Evolutionary conservation across 805 yeast species (phyloP), one percentile per base, ranked within the genome.

Genomic region (Yarrowia sp.): DNA sequence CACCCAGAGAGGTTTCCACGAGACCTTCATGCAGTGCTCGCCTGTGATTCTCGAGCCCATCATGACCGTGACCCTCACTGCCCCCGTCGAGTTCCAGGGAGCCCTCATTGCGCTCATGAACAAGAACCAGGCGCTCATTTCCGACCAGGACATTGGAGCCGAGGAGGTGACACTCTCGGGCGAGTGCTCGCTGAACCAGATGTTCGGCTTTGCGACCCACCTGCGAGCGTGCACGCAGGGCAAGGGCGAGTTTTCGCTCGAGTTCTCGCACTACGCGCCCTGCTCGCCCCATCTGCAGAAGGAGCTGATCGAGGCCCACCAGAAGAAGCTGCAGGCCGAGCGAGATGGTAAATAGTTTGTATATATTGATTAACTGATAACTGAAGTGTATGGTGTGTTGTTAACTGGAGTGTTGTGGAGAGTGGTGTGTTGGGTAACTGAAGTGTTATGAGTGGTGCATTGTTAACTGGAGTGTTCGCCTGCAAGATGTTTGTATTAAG

Each of bases 171-270:
- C 96, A 10, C 84, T 94, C 65, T 83, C 84, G 62, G 96, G 97
- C 31, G 98, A 94, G 74, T 93, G 98, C 78, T 88, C 98, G n/a
- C 84, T 94, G 77, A 92, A 92, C 79, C 84, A 89, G 65, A 84
- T 94, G 90, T 94, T 94, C 74, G 99, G 99, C 36, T 90, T 94
- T 72, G 97, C 98, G 7, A 89, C 98, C 8, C 84, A 90, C 24
- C 81, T 94, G 72, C 87, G 99, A 80, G 98, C 99, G 19, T 85
- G 89, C 64, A 93, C 99, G 14, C 99, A 94, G 77, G 99, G 99
- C 77, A 94, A 94, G 74, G 99, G 99, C 71, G 98, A 96, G 77
- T 94, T 94, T 75, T 84, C 97, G 1, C 81, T 94, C 75, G 99
- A 94, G 75, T 94, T 94, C 79, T 86, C 88, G 72, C 88, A 90